These are phyloP conservation scores for Arachis stenosperma DNA, from an alignment of 306 rosid genomes.

Conservation along the genomic window DNA sequence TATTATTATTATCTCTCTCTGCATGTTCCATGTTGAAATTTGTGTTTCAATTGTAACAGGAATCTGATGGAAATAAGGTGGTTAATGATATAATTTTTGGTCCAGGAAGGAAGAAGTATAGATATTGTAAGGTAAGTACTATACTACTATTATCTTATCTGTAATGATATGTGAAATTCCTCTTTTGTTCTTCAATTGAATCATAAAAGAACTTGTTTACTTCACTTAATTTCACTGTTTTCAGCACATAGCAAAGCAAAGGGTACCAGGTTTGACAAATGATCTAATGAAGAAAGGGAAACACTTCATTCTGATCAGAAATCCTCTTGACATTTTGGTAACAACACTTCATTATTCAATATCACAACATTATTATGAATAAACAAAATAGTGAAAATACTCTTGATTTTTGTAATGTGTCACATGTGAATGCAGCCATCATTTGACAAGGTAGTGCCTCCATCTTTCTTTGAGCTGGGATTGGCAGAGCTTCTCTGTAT, in stretches of 20 bases:
- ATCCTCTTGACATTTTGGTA: slow-evolving; percentile 83
- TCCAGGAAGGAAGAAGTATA: slow-evolving; percentile 71
- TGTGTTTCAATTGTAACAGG: slow-evolving; percentile 50
- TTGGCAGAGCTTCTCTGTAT: slow-evolving; percentile 65
- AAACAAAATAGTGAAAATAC: no score
- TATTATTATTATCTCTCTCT: neutral
- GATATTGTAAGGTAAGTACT: slow-evolving; percentile 69
- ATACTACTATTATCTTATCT: slow-evolving; percentile 4
- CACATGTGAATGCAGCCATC: slow-evolving; percentile 62
- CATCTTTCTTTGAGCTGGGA: slow-evolving; percentile 76
- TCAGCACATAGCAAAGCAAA: slow-evolving; percentile 82
- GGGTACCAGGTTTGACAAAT: slow-evolving; percentile 58
- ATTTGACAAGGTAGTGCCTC: slow-evolving; percentile 70
- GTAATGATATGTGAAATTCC: neutral
- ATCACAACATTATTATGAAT: no score
- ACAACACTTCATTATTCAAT: slow-evolving; percentile 4
- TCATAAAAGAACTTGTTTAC: no score
- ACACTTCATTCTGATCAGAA: slow-evolving; percentile 77
- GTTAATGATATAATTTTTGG: slow-evolving; percentile 61
- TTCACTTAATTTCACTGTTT: neutral
- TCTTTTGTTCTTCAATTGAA: no score
- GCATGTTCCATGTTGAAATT: slow-evolving; percentile 22
- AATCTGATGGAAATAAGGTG: slow-evolving; percentile 78
- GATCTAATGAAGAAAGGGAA: slow-evolving; percentile 76
- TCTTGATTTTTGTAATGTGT: slow-evolving; percentile 25